Base-by-base conservation (phyloP, 805 yeast genomes). In the Metschnikowia hibisci region DNA sequence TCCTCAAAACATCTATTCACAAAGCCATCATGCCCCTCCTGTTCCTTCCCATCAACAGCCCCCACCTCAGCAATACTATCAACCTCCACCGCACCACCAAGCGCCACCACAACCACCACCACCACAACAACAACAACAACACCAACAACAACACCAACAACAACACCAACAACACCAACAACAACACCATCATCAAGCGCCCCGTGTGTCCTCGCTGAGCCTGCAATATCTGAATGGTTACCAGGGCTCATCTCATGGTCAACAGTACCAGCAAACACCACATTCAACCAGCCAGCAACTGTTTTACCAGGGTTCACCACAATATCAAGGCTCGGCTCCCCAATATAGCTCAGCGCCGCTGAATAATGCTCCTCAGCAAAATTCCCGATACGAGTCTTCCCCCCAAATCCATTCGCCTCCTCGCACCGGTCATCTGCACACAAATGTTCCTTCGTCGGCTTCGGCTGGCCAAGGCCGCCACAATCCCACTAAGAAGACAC, bases 401-500 rank as follows among this genome's bases (percentile, higher is more conserved):
- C 26, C 33, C 20, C 26, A 37, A n/a, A 20, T n/a, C 9, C 42
- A 38, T 31, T 22, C 42, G 30, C 47, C 22, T 7, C 32, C 11
- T 22, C 28, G 28, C 35, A 36, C 29, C 27, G 25, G 32, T 33
- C 20, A 8, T 41, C 41, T 7, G 44, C 38, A 15, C 33, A 29
- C 32, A 12, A 33, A 5, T 40, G 23, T 31, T 43, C 20, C 13
- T 33, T 14, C 23, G 3, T 18, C 33, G 10, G 28, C 6, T 8
- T 13, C 40, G 11, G 23, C 34, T 16, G 20, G 20, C 18, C 41
- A 30, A 10, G 23, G n/a, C 31, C 41, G 40, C 30, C 41, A 15
- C 32, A 23, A 38, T 16, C 42, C 56, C 9, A 20, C 46, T 13
- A 49, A 49, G 20, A 54, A 50, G 32, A 43, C 55, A 10, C 56